Evolutionary conservation across 2,329 filamentous ascomycete genomes (phyloP).

Genomic region (Kalmusia sp.): DNA sequence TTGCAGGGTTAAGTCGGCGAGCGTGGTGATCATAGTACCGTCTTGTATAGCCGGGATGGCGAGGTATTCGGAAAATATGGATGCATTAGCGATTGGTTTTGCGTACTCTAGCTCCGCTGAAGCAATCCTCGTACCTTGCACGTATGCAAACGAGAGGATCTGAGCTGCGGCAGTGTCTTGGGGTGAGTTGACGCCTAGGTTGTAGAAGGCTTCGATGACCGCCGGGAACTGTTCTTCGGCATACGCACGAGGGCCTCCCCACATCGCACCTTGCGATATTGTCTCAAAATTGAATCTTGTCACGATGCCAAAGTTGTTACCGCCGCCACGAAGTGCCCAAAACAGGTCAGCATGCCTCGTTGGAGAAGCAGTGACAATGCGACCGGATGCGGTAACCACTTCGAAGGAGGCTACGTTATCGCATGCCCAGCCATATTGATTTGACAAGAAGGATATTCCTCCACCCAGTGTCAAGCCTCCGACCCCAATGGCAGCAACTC

Average conservation of each 20-base stretch:
- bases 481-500: slow-evolving; percentile 23
- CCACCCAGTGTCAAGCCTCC: slow-evolving; percentile 12
- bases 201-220: slow-evolving; percentile 31
- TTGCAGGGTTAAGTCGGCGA: slow-evolving; percentile 28
- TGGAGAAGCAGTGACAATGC: slow-evolving; percentile 6
- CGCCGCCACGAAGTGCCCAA: slow-evolving; percentile 46
- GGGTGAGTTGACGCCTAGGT: slow-evolving; percentile 29
- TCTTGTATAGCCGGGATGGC: slow-evolving; percentile 26
- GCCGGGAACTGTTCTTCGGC: slow-evolving; percentile 21
- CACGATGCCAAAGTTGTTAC: slow-evolving; percentile 46
- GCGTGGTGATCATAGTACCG: slow-evolving; percentile 23
- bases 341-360: slow-evolving; percentile 43
- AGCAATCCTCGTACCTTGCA: slow-evolving; percentile 23
- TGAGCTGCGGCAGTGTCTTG: slow-evolving; percentile 34
- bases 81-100: slow-evolving; percentile 30
- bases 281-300: slow-evolving; percentile 34
- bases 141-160: slow-evolving; percentile 33
- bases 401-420: slow-evolving; percentile 36
- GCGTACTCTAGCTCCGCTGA: slow-evolving; percentile 32
- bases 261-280: slow-evolving; percentile 33
- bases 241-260: slow-evolving; percentile 30
- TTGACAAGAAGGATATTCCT: slow-evolving; percentile 3
- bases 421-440: slow-evolving; percentile 24
- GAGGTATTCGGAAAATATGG: slow-evolving; percentile 35
- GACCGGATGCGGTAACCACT: slow-evolving; percentile 24